Evolutionary conservation across 148 eudicot genomes (phyloP).

Genomic region (Vaccinium myrtillus): DNA sequence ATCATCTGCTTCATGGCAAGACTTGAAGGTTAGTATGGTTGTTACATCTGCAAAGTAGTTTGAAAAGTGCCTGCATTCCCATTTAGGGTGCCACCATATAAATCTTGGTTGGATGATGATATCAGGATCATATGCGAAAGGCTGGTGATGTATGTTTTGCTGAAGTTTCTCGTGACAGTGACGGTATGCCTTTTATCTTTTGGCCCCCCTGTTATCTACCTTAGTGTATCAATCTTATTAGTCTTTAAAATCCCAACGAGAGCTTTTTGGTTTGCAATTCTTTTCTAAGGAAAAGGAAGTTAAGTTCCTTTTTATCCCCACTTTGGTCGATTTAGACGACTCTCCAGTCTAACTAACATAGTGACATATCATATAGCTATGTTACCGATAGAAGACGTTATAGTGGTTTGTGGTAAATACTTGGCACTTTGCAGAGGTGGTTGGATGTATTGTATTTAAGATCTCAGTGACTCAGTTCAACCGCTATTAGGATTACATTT

Average conservation of each 20-base stretch:
- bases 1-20: constrained; percentile 99
- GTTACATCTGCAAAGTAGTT: neutral
- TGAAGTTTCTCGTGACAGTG: constrained; percentile 86
- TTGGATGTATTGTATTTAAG: neutral
- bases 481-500: neutral
- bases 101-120: constrained; percentile 12
- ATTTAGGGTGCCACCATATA: neutral
- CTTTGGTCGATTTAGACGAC: neutral
- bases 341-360: neutral
- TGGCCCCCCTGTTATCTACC: neutral
- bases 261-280: neutral
- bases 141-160: constrained; percentile 99
- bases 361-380: neutral
- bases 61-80: neutral
- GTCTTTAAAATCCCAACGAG: neutral
- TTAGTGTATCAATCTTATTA: neutral
- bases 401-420: neutral
- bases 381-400: neutral
- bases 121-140: constrained; percentile 98
- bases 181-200: constrained; percentile 42
- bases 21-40: constrained; percentile 63
- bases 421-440: neutral
- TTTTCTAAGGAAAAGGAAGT: neutral
- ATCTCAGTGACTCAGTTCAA: neutral
- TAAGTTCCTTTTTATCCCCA: neutral